Evolutionary conservation across 768 basidiomycete genomes (phyloP).

Genomic region (Tricholomella constricta): DNA sequence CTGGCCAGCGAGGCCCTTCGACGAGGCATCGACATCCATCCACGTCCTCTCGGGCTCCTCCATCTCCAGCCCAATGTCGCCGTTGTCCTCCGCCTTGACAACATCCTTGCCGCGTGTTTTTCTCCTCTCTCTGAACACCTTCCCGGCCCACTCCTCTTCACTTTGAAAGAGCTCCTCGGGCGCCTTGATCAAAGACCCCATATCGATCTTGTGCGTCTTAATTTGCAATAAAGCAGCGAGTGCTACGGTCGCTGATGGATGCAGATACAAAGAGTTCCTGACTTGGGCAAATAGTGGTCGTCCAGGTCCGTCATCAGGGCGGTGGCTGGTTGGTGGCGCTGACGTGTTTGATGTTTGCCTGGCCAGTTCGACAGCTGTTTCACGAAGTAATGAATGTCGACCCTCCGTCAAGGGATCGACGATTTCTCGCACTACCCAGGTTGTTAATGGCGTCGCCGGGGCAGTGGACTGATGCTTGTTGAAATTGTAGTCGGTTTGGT

Average conservation of each 20-base stretch:
- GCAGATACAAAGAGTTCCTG: slow-evolving; percentile 40
- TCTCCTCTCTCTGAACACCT: slow-evolving; percentile 37
- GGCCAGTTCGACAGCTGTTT: slow-evolving; percentile 37
- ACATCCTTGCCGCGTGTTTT: slow-evolving; percentile 13
- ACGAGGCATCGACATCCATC: slow-evolving; percentile 32
- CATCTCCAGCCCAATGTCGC: slow-evolving; percentile 19
- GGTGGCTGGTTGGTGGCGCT: slow-evolving; percentile 4
- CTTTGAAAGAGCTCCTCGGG: slow-evolving; percentile 51
- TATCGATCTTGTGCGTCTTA: slow-evolving; percentile 50
- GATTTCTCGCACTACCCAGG: slow-evolving; percentile 46
- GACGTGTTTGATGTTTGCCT: slow-evolving; percentile 9
- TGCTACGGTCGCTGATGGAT: slow-evolving; percentile 42
- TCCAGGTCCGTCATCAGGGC: not conserved
- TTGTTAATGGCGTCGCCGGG: slow-evolving; percentile 40
- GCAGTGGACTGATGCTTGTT: slow-evolving; percentile 11
- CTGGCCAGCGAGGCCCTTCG: slow-evolving; percentile 16
- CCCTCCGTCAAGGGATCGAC: slow-evolving; percentile 51
- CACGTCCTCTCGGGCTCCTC: slow-evolving; percentile 36
- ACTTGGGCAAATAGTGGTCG: slow-evolving; percentile 35
- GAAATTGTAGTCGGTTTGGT: not conserved
- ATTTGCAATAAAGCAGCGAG: slow-evolving; percentile 45
- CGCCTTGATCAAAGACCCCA: slow-evolving; percentile 48
- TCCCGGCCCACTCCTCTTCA: slow-evolving; percentile 55
- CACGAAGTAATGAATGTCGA: slow-evolving; percentile 45
- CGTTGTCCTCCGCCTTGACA: slow-evolving; percentile 4